These are phyloP conservation scores for Aureobasidium sp. DNA, from an alignment of 2,329 filamentous ascomycete species.

Conservation along the genomic window DNA sequence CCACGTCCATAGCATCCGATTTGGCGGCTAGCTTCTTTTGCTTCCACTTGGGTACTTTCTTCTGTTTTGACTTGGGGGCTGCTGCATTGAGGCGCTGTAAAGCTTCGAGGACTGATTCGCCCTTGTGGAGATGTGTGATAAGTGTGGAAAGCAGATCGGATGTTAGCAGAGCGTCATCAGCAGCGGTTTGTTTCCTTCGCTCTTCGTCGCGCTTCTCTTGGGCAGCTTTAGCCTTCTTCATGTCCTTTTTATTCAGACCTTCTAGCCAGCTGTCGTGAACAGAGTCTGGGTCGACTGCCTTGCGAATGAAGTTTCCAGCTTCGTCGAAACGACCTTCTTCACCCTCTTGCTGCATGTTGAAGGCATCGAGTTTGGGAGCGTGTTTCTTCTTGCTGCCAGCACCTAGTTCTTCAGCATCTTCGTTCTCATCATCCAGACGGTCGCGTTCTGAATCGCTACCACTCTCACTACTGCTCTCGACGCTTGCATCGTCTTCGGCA, in stretches of 20 bases:
- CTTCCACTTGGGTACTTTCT: constrained; percentile 50
- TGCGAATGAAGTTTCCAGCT: constrained; percentile 81
- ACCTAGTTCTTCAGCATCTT: constrained; percentile 80
- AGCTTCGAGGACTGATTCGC: constrained; percentile 83
- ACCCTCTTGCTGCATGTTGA: constrained; percentile 85
- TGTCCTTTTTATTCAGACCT: constrained; percentile 87
- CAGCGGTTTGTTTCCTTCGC: constrained; percentile 58
- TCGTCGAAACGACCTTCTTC: constrained; percentile 92
- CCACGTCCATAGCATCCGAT: constrained; percentile 60
- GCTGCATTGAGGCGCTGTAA: constrained; percentile 59
- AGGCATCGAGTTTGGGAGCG: constrained; percentile 89
- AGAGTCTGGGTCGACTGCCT: constrained; percentile 80
- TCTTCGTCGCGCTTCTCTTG: constrained; percentile 79
- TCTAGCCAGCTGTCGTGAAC: constrained; percentile 89
- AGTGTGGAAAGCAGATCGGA: constrained; percentile 65
- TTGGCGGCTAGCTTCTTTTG: constrained; percentile 38
- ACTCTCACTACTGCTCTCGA: constrained; percentile 50
- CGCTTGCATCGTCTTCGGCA: constrained; percentile 48
- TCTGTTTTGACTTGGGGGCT: constrained; percentile 47
- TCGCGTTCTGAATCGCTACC: constrained; percentile 59
- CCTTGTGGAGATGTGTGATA: constrained; percentile 63
- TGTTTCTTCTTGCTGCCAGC: constrained; percentile 86
- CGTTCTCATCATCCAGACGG: constrained; percentile 56
- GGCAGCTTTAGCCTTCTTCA: constrained; percentile 77
- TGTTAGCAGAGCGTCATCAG: constrained; percentile 66